Evolutionary conservation across 805 yeast genomes (phyloP).

Genomic region (Cephaloascus fragrans): DNA sequence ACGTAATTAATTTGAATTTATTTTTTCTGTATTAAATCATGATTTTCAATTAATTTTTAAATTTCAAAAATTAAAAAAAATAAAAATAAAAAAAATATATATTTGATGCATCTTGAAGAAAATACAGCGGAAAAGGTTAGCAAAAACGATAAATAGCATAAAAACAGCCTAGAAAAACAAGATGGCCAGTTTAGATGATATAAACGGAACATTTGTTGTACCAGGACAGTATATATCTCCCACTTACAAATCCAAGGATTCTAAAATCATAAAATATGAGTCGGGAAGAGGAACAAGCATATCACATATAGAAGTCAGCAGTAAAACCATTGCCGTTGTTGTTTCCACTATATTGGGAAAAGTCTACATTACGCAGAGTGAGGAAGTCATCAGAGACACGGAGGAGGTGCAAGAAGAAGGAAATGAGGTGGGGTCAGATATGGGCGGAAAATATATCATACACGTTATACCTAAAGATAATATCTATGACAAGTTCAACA

Average conservation of each 20-base stretch:
- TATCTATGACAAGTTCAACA: neutral
- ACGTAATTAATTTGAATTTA: too few species aligned
- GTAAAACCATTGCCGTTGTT: conserved; percentile 29
- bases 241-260: conserved; percentile 25
- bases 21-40: too few species aligned
- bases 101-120: too few species aligned
- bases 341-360: conserved; percentile 58
- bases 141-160: too few species aligned
- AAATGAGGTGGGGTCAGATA: conserved; percentile 3
- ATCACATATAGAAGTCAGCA: conserved; percentile 30
- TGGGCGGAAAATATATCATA: conserved; percentile 1
- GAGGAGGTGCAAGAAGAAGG: conserved; percentile 5
- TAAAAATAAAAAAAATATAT: too few species aligned
- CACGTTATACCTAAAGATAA: conserved; percentile 3
- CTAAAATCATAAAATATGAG: conserved; percentile 30
- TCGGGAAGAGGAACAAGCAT: conserved; percentile 61
- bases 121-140: too few species aligned
- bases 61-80: too few species aligned
- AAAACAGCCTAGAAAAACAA: too few species aligned
- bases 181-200: too few species aligned
- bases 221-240: conserved; percentile 82
- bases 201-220: conserved; percentile 24
- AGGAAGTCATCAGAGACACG: conserved; percentile 6
- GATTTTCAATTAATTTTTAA: too few species aligned
- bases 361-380: conserved; percentile 23